These are phyloP conservation scores for Schizonepeta tenuifolia DNA, from an alignment of 257 asterid species.

Conservation along the genomic window DNA sequence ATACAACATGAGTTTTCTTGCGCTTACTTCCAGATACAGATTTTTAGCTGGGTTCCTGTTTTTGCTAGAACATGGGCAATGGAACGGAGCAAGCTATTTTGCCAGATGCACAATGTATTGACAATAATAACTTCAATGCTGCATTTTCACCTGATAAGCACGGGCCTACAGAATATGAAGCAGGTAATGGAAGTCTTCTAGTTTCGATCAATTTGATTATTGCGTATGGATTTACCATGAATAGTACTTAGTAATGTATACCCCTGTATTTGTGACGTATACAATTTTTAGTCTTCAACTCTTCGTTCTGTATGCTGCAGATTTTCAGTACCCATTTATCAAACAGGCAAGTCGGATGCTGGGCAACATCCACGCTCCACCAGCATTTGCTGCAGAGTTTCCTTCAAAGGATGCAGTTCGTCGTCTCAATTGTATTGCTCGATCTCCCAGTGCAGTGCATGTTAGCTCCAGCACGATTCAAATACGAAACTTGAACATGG, in stretches of 20 bases:
- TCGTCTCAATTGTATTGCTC: conserved; percentile 45
- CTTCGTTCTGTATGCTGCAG: conserved; percentile 41
- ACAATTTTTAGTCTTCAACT: neutral
- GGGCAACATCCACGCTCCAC: conserved; percentile 75
- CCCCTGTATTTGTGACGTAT: neutral
- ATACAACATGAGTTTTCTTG: conserved; percentile 10
- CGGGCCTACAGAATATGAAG: conserved; percentile 37
- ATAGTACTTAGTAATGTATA: neutral
- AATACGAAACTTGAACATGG: conserved; percentile 32
- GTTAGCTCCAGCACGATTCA: conserved; percentile 59
- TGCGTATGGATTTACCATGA: neutral
- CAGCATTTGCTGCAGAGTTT: conserved; percentile 86
- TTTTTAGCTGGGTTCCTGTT: conserved; percentile 7
- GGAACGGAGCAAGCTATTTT: conserved; percentile 35
- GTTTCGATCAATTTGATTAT: neutral
- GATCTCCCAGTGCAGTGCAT: conserved; percentile 53
- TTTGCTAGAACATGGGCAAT: conserved; percentile 44
- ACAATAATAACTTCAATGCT: conserved; percentile 28
- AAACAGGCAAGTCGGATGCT: conserved; percentile 70
- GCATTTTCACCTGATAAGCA: conserved; percentile 40
- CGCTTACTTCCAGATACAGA: conserved; percentile 3
- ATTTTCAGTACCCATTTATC: conserved; percentile 51
- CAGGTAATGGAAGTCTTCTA: conserved; percentile 47
- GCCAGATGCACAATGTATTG: conserved; percentile 37
- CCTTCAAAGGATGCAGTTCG: conserved; percentile 62